Conservation (phyloP, 495 filamentous ascomycete genomes). For the Cercophora samala region DNA sequence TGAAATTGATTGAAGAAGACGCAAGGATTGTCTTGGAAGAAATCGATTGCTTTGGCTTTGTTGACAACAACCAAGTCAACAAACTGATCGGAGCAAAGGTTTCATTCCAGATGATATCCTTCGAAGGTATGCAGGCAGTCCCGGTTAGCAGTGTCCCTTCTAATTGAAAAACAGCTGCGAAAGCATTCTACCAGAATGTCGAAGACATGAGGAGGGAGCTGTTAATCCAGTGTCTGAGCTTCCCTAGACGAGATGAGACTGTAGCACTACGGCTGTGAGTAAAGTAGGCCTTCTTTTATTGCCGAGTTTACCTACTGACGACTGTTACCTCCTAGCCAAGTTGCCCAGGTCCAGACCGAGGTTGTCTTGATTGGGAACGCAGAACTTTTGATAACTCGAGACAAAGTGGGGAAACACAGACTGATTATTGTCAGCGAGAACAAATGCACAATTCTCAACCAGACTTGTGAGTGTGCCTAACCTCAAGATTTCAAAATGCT, state of each 20-base stretch:
- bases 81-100: conserved; percentile 9
- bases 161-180: conserved; percentile 11
- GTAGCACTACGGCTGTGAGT: conserved; percentile 25
- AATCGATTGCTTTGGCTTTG: conserved; percentile 17
- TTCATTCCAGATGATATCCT: conserved; percentile 3
- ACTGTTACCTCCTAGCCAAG: conserved; percentile 12
- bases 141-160: neutral
- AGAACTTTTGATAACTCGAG: conserved; percentile 21
- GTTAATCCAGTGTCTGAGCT: conserved; percentile 21
- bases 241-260: conserved; percentile 20
- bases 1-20: neutral
- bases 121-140: conserved; percentile 2
- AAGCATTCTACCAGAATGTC: conserved; percentile 16
- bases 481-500: neutral
- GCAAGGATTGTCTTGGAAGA: conserved; percentile 9
- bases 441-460: conserved; percentile 24
- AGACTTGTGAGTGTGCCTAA: conserved; percentile 13
- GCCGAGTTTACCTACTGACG: neutral
- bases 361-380: conserved; percentile 22
- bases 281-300: neutral
- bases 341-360: conserved; percentile 23
- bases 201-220: conserved; percentile 28
- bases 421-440: conserved; percentile 26
- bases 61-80: neutral
- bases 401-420: conserved; percentile 11